These are phyloP conservation scores for Nicotiana attenuata DNA, from an alignment of 257 asterid species.

Conservation along the genomic window DNA sequence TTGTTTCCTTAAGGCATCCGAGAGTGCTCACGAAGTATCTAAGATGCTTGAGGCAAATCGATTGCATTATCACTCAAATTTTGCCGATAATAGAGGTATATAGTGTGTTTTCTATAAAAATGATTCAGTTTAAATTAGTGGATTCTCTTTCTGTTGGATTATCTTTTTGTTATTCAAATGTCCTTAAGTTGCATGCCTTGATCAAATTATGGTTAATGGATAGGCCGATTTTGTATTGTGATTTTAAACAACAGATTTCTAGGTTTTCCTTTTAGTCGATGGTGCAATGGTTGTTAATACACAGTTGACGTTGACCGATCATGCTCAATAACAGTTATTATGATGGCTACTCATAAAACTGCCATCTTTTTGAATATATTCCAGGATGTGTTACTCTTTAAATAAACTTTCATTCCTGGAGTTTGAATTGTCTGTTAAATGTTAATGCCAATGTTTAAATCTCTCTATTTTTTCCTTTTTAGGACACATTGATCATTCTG, in stretches of 20 bases:
- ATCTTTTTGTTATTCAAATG: not conserved
- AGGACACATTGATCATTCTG: slow-evolving; percentile 93
- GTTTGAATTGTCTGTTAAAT: not conserved
- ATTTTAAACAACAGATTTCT: not conserved
- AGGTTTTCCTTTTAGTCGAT: not conserved
- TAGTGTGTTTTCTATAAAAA: not conserved
- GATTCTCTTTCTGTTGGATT: not conserved
- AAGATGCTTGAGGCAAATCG: slow-evolving; percentile 94
- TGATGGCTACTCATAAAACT: not conserved
- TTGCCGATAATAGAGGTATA: slow-evolving; percentile 83
- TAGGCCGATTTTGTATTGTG: not conserved
- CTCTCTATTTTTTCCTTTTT: slow-evolving; percentile 17
- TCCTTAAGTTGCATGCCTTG: not conserved
- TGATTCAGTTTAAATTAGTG: not conserved
- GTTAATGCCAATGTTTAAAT: slow-evolving; percentile 4
- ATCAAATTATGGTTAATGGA: not conserved
- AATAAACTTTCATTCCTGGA: not conserved
- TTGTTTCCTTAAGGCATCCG: slow-evolving; percentile 81
- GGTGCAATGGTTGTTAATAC: not conserved
- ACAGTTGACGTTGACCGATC: not conserved
- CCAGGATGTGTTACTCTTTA: not conserved
- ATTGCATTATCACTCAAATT: slow-evolving; percentile 91
- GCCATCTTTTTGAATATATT: not conserved
- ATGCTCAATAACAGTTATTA: not conserved
- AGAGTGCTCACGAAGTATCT: slow-evolving; percentile 88